phyloP scores from a whole-genome alignment of 176 grass and related monocot species.

The Echinochloa phyllopogon region DNA sequence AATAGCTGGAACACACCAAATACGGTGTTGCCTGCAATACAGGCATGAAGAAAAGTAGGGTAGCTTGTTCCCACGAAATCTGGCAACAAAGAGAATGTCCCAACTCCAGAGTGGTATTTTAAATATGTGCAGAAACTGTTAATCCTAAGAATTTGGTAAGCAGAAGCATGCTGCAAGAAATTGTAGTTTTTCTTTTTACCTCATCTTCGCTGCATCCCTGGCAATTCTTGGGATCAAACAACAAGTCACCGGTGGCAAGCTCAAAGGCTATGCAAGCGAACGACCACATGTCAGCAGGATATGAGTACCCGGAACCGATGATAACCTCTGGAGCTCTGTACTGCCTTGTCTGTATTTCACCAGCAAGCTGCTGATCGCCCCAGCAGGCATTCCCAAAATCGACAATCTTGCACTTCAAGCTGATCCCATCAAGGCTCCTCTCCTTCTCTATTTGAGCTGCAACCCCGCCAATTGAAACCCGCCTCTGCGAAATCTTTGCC shows the following conservation, averaged over 20 bases:
- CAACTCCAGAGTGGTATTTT: neutral
- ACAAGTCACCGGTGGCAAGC: slow-evolving; percentile 85
- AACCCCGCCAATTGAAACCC: slow-evolving; percentile 62
- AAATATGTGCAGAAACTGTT: neutral
- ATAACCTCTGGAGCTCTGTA: slow-evolving; percentile 93
- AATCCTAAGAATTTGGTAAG: neutral
- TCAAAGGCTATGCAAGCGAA: slow-evolving; percentile 93
- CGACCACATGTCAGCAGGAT: slow-evolving; percentile 87
- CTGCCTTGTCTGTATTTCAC: slow-evolving; percentile 93
- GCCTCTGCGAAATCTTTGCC: slow-evolving; percentile 67
- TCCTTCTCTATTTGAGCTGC: slow-evolving; percentile 51
- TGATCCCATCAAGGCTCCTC: slow-evolving; percentile 81
- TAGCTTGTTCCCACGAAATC: slow-evolving; percentile 16
- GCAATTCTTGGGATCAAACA: slow-evolving; percentile 76
- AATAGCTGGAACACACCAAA: slow-evolving; percentile 30
- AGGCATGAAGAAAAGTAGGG: slow-evolving; percentile 15
- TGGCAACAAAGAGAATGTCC: neutral
- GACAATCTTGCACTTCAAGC: slow-evolving; percentile 90
- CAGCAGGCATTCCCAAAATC: slow-evolving; percentile 93
- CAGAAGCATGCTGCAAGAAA: neutral
- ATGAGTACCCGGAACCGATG: slow-evolving; percentile 78
- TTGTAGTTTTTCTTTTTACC: slow-evolving; percentile 49
- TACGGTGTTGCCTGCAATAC: neutral
- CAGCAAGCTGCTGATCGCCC: slow-evolving; percentile 60
- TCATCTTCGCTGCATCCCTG: slow-evolving; percentile 85